Evolutionary conservation across 306 rosid genomes (phyloP), one percentile per base, ranked within the genome.

Genomic region (Arachis hypogaea): DNA sequence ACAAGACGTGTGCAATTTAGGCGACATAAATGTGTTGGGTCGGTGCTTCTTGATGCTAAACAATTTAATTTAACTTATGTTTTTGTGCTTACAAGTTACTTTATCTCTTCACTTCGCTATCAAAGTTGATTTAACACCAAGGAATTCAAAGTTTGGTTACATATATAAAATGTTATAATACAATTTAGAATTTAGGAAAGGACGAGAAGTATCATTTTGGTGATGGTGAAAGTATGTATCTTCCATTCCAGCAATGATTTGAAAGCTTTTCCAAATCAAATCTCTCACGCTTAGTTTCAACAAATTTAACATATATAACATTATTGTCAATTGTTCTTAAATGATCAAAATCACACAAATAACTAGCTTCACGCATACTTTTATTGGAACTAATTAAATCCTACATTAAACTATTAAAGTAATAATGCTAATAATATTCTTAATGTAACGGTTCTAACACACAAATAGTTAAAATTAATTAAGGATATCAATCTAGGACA

Each of bases 61-160:
- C 45, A 62, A 61, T 6, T 74, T 52, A 40, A n/a, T 6, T 74
- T 52, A 40, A n/a, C 29, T 51, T 66, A 7, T 38, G 46, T 42
- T 59, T 65, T 65, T 33, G 38, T 36, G 22, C 54, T 74, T 62
- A 6, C 6, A 52, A 56, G 77, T 74, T 69, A 64, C 74, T 64
- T 79, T 67, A 54, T 62, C 5, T 61, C 75, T 80, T 77, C 2
- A 0, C 7, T 63, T 66, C 73, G 11, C 28, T 55, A 69, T 80
- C 69, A 75, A 75, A 64, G 38, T 81, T 64, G 71, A 64, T 70
- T 63, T 1, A 44, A 44, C 51, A 66, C 63, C 71, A 82, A 75
- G 76, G n/a, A 75, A 65, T 75, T 38, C 30, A 40, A 68, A 71
- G 66, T 57, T 73, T 72, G 55, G 40, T 59, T 58, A 40, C 59